Conservation (phyloP, 148 eudicot species). For the Silene latifolia region DNA sequence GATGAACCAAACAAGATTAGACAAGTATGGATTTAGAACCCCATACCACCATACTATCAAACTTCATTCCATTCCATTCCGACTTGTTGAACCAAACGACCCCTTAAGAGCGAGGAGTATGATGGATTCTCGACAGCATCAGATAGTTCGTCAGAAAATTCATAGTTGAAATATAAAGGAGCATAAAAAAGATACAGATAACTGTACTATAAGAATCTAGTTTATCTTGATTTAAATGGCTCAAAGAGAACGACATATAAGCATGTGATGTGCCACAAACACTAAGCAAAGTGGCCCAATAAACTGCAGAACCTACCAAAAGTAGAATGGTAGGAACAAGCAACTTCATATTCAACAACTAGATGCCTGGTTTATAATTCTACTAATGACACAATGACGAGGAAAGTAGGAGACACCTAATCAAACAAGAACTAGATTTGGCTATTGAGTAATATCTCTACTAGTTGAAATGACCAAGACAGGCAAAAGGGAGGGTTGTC, state of each 20-base stretch:
- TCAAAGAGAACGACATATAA: constrained; percentile 8
- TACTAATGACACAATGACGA: constrained; percentile 19
- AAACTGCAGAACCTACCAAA: constrained; percentile 12
- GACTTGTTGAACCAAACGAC: too few relatives aligned
- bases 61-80: too few relatives aligned
- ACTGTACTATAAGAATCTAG: background rate
- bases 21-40: too few relatives aligned
- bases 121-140: constrained; percentile 9
- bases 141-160: constrained; percentile 2
- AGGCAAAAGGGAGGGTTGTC: constrained; percentile 3
- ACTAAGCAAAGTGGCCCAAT: constrained; percentile 23
- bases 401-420: constrained; percentile 14
- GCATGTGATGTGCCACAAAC: constrained; percentile 17
- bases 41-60: too few relatives aligned
- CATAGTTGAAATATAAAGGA: background rate
- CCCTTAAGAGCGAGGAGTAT: background rate
- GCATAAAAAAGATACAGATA: background rate
- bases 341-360: constrained; percentile 16
- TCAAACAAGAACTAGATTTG: constrained; percentile 16
- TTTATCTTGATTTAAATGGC: background rate
- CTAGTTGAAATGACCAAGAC: constrained; percentile 15
- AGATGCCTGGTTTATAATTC: constrained; percentile 16
- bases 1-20: too few relatives aligned
- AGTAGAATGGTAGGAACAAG: constrained; percentile 7
- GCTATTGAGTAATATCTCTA: constrained; percentile 23